Percentiles rank a stretch among this genome's conserved stretches.
phyloP scores from a whole-genome alignment of 192 early-diverging fungal genomes.

The Phlyctochytrium bullatum region DNA sequence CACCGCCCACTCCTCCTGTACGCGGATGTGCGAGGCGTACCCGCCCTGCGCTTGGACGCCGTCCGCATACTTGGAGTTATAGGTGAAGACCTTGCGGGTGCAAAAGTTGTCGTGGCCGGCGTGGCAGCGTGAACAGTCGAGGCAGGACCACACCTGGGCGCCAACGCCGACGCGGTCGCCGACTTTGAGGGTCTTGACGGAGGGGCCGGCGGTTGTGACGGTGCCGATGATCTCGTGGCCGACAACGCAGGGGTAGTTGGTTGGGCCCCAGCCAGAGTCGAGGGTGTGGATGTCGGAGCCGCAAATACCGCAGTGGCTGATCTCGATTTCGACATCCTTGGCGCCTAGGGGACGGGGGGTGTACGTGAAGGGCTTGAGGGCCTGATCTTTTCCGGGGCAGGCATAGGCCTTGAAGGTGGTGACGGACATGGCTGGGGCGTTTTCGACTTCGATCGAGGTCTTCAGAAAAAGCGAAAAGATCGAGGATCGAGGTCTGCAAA shows the following conservation, averaged over 20 bases:
- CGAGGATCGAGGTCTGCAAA: no score
- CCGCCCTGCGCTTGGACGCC: background rate
- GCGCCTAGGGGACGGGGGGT: constrained; percentile 26
- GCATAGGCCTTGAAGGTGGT: background rate
- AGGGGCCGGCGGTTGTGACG: constrained; percentile 19
- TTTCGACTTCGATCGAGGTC: no score
- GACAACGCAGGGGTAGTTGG: constrained; percentile 27
- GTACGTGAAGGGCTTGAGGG: constrained; percentile 33
- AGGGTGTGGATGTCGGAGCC: constrained; percentile 71
- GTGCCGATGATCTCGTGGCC: constrained; percentile 41
- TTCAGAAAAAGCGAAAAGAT: no score
- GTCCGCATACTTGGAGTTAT: constrained; percentile 6
- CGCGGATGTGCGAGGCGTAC: constrained; percentile 1
- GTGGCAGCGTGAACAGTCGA: constrained; percentile 24
- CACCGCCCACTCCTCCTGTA: background rate
- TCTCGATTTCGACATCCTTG: constrained; percentile 62
- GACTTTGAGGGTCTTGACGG: constrained; percentile 24
- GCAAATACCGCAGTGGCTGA: constrained; percentile 73
- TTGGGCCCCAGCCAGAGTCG: constrained; percentile 56
- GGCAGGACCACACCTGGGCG: constrained; percentile 24
- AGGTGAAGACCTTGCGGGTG: constrained; percentile 20
- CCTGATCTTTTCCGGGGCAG: constrained; percentile 3
- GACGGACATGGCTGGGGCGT: background rate
- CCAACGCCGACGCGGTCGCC: constrained; percentile 41
- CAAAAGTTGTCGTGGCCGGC: constrained; percentile 23